Evolutionary conservation across 768 basidiomycete species (phyloP), one percentile per base, ranked within the genome.

Genomic region (Amanita brunnescens): DNA sequence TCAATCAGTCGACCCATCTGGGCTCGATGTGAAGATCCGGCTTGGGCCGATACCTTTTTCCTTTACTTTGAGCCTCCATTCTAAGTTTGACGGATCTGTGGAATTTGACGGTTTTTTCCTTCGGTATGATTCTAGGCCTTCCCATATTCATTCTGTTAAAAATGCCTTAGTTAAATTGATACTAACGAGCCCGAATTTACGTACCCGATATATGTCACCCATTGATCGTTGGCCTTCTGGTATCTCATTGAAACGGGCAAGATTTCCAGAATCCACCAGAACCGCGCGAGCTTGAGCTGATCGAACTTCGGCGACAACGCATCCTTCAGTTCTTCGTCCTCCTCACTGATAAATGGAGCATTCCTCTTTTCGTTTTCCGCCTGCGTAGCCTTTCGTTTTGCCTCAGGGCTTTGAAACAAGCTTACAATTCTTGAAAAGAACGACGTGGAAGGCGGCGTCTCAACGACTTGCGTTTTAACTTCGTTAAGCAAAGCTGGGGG

Each of bases 201-300:
- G 3, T 30, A 70, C 64, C 67, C 63, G 34, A 65, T 61, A 38
- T 64, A 60, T 10, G 63, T 60, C 3, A 62, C 63, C 74, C 72
- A 74, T 32, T 59, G 41, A 48, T 69, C 64, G 52, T 73, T 63
- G 5, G 60, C 59, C 43, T 54, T 62, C 55, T 75, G 74, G 53
- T 67, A 73, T 47, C 67, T 61, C 51, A 70, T 60, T 13, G 61
- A 61, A 49, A 77, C 39, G 3, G 79, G 81, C 12, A 80, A 38
- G 6, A 77, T 5, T 61, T 91, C 88, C 35, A 89, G 66, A 30
- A 79, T 48, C 88, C 87, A 89, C 87, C 88, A 89, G 0, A 23
- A 38, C 42, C 57, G 67, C 26, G 62, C 56, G 1, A 77, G 44
- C 37, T 57, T 55, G 21, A 89, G 69, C 60, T 85, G 76, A 59